Conservation (phyloP, 805 yeast species). For the Pichia occidentalis region DNA sequence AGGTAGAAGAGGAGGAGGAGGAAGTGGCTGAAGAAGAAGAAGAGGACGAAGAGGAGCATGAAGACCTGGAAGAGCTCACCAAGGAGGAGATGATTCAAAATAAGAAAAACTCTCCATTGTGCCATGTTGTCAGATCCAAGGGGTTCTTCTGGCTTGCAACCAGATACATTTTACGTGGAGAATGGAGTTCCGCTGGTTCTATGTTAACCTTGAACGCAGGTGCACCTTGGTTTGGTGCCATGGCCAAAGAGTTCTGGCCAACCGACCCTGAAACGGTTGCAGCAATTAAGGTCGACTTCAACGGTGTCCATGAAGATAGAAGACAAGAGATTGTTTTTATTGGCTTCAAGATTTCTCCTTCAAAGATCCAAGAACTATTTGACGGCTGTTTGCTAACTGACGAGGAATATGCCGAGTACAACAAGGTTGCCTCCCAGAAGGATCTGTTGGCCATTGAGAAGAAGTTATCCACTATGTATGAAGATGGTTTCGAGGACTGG, state of each 20-base stretch:
- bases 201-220: slow-evolving; percentile 10
- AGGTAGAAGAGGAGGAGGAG: slow-evolving; percentile 11
- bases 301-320: slow-evolving; percentile 37
- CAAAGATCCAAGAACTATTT: slow-evolving; percentile 25
- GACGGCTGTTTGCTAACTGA: slow-evolving; percentile 37
- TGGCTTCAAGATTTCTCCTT: slow-evolving; percentile 32
- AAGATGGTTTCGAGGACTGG: slow-evolving; percentile 43
- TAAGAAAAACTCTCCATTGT: slow-evolving; percentile 8
- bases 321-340: slow-evolving; percentile 41
- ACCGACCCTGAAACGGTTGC: slow-evolving; percentile 1
- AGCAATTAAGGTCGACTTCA: slow-evolving; percentile 32
- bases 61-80: slow-evolving; percentile 37
- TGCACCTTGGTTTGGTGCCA: slow-evolving; percentile 8
- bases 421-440: slow-evolving; percentile 24
- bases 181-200: slow-evolving; percentile 14
- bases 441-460: slow-evolving; percentile 30
- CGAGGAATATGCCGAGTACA: slow-evolving; percentile 30
- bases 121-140: slow-evolving; percentile 9
- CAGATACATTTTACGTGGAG: slow-evolving; percentile 13
- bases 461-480: slow-evolving; percentile 26
- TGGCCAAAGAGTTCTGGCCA: slow-evolving; percentile 5
- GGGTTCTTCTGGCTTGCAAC: slow-evolving; percentile 11
- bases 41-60: slow-evolving; percentile 49
- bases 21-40: slow-evolving; percentile 53
- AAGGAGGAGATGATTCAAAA: slow-evolving; percentile 45